Percentiles rank a stretch among this genome's conserved stretches.
Conservation (phyloP, 2,329 filamentous ascomycete species). For the Cladosporium phlei region DNA sequence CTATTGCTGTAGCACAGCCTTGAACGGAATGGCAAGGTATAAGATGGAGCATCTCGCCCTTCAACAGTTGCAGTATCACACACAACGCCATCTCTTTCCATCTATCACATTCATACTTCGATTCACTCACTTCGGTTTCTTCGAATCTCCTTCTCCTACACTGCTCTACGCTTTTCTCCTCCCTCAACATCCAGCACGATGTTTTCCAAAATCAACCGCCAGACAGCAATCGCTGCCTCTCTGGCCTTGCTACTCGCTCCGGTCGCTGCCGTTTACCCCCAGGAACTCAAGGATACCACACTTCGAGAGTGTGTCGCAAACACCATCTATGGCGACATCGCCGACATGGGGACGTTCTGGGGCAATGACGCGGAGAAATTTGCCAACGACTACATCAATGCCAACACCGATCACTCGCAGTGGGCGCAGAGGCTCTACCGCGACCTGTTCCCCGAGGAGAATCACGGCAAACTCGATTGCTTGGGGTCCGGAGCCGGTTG, state of each 20-base stretch:
- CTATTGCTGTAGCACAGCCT: too few species aligned
- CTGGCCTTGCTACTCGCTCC: not conserved
- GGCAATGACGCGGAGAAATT: not conserved
- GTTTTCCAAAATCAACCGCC: too few species aligned
- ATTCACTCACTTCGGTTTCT: too few species aligned
- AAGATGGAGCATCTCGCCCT: too few species aligned
- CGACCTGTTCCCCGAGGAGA: not conserved
- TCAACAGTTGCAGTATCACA: too few species aligned
- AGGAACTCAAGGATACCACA: slow-evolving; percentile 1
- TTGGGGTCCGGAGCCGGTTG: not conserved
- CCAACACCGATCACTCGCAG: slow-evolving; percentile 1
- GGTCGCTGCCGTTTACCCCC: not conserved
- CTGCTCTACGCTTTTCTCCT: too few species aligned
- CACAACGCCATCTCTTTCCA: too few species aligned
- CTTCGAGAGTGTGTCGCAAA: slow-evolving; percentile 1
- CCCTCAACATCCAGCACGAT: too few species aligned
- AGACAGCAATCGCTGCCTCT: not conserved
- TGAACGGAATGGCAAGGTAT: too few species aligned
- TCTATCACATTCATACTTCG: too few species aligned
- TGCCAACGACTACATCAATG: slow-evolving; percentile 11
- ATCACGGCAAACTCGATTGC: not conserved
- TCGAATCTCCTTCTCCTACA: too few species aligned
- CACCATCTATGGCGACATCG: not conserved
- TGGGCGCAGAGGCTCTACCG: not conserved
- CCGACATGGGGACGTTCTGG: slow-evolving; percentile 10